phyloP scores from a whole-genome alignment of 2,329 filamentous ascomycete species.

The Epichloe sibirici region DNA sequence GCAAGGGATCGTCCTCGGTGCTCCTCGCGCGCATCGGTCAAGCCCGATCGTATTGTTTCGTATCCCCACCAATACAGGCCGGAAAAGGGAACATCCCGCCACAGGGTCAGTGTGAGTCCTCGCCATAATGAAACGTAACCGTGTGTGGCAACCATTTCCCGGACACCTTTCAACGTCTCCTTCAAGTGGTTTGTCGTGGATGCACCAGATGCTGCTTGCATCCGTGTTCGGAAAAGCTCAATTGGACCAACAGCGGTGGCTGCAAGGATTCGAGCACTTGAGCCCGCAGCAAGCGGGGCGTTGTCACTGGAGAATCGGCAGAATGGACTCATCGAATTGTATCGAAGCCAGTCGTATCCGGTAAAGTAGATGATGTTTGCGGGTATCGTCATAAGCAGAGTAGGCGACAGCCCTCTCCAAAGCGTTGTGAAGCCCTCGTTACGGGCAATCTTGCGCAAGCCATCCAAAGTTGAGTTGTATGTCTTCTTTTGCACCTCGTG shows the following conservation, averaged over 20 bases:
- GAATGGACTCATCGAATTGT: slow-evolving; percentile 60
- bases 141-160: slow-evolving; percentile 63
- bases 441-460: slow-evolving; percentile 82
- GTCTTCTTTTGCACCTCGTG: slow-evolving; percentile 74
- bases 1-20: slow-evolving; percentile 28
- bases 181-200: slow-evolving; percentile 58
- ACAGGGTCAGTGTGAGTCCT: slow-evolving; percentile 79
- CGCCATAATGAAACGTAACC: slow-evolving; percentile 83
- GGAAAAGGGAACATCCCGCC: slow-evolving; percentile 95
- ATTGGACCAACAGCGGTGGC: slow-evolving; percentile 79
- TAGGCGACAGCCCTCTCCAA: slow-evolving; percentile 91
- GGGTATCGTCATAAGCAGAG: slow-evolving; percentile 83
- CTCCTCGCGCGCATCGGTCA: slow-evolving; percentile 57
- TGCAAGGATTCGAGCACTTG: slow-evolving; percentile 64
- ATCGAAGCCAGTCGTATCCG: slow-evolving; percentile 89
- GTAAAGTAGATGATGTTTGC: slow-evolving; percentile 98
- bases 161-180: slow-evolving; percentile 64
- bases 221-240: slow-evolving; percentile 84
- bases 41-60: slow-evolving; percentile 60
- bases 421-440: slow-evolving; percentile 80
- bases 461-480: slow-evolving; percentile 85
- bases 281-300: slow-evolving; percentile 69
- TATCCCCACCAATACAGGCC: slow-evolving; percentile 98
- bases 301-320: slow-evolving; percentile 53
- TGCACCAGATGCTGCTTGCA: slow-evolving; percentile 61